phyloP scores from a whole-genome alignment of 1,284 basidiomycete genomes.

The Testicularia cyperi region DNA sequence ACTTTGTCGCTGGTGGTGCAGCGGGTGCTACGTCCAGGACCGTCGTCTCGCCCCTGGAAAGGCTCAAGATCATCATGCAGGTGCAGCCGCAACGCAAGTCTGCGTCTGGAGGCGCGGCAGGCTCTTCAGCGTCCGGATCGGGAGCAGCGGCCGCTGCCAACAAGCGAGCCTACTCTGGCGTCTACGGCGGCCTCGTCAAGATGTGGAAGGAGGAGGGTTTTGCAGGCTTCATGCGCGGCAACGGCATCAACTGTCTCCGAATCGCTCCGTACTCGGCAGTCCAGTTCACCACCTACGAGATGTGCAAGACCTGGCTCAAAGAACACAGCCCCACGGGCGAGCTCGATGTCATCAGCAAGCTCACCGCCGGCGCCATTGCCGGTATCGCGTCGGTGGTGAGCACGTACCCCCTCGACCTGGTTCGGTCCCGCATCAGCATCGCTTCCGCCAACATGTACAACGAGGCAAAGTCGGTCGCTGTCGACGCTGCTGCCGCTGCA shows the following conservation, averaged over 20 bases:
- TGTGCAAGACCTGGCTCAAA: slow-evolving; percentile 69
- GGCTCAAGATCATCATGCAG: slow-evolving; percentile 89
- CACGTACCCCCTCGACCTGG: slow-evolving; percentile 90
- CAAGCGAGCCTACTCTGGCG: slow-evolving; percentile 52
- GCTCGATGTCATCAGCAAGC: slow-evolving; percentile 78
- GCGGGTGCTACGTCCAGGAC: slow-evolving; percentile 72
- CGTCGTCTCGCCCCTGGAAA: slow-evolving; percentile 84
- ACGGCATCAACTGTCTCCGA: slow-evolving; percentile 86
- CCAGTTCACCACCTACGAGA: slow-evolving; percentile 85
- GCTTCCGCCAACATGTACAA: slow-evolving; percentile 63
- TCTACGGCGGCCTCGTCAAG: slow-evolving; percentile 49
- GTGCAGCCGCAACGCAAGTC: slow-evolving; percentile 43
- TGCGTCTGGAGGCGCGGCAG: not conserved
- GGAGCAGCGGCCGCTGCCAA: slow-evolving; percentile 1
- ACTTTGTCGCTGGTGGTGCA: slow-evolving; percentile 72
- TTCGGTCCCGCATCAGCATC: slow-evolving; percentile 87
- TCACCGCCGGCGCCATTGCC: slow-evolving; percentile 81
- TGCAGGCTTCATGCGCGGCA: slow-evolving; percentile 80
- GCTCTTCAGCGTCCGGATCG: no score
- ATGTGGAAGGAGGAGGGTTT: slow-evolving; percentile 95
- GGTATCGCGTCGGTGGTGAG: slow-evolving; percentile 87
- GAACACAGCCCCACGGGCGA: slow-evolving; percentile 63
- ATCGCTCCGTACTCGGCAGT: slow-evolving; percentile 78
- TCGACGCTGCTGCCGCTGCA: not conserved
- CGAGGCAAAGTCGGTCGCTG: slow-evolving; percentile 31